These are phyloP conservation scores for Strobilomyces confusus DNA, from an alignment of 768 basidiomycete species.

Conservation along the genomic window DNA sequence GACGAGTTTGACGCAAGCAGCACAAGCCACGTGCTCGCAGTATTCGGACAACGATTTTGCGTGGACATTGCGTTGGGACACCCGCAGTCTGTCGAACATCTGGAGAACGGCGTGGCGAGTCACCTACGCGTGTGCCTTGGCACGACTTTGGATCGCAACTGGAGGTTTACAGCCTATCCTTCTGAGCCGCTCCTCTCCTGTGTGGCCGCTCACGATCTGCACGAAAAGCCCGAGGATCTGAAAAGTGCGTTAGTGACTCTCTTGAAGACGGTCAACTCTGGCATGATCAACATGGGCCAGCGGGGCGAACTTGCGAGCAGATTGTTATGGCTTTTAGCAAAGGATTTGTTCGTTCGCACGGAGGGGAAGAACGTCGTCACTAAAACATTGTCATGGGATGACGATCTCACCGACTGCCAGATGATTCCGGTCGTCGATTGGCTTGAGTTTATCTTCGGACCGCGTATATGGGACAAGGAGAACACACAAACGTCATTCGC, in stretches of 20 bases:
- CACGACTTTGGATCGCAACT: background rate
- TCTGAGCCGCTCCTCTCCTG: constrained; percentile 18
- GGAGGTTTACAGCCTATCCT: constrained; percentile 15
- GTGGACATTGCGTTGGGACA: constrained; percentile 5
- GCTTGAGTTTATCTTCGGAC: constrained; percentile 13
- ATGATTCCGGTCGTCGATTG: constrained; percentile 9
- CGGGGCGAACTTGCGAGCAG: constrained; percentile 5
- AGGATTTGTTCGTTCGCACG: constrained; percentile 2
- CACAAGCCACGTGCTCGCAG: background rate
- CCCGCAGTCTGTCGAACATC: background rate
- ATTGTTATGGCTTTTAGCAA: constrained; percentile 3
- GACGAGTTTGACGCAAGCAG: background rate
- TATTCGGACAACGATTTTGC: constrained; percentile 5
- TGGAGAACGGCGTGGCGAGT: constrained; percentile 7
- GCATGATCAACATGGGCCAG: constrained; percentile 6
- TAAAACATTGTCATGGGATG: constrained; percentile 1
- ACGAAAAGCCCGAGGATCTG: background rate
- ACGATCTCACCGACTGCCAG: constrained; percentile 7
- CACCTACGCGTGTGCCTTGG: constrained; percentile 2
- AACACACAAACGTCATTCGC: background rate
- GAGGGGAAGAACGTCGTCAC: background rate
- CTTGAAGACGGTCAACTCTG: background rate
- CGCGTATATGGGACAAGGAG: background rate
- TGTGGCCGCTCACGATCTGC: constrained; percentile 1
- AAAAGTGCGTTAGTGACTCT: background rate